A percentile compares a stretch with the other conserved stretches of the same genome.
These are phyloP conservation scores for Pseudogymnoascus pannorum DNA, from an alignment of 2,329 filamentous ascomycete species.

Conservation along the genomic window DNA sequence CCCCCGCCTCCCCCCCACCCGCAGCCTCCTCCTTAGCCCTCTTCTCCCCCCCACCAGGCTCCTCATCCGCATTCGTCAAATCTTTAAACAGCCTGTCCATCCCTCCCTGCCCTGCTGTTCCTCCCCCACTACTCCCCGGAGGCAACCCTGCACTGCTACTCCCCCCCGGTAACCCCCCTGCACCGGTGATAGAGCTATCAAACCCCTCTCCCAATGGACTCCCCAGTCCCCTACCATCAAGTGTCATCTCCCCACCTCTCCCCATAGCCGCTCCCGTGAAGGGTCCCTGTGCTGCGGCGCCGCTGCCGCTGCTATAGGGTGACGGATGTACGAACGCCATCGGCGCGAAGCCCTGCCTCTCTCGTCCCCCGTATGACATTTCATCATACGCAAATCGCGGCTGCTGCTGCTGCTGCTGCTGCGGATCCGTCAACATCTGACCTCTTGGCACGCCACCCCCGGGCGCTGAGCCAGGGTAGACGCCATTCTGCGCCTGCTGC, in stretches of 20 bases:
- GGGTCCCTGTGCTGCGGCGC: no score
- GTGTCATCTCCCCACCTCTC: conserved; percentile 20
- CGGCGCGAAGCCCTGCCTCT: conserved; percentile 13
- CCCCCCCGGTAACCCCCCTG: background rate
- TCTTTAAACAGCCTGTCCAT: conserved; percentile 26
- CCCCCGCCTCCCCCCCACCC: no score
- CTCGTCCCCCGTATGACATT: no score
- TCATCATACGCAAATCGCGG: no score
- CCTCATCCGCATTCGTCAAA: conserved; percentile 25
- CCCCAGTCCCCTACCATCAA: conserved; percentile 20
- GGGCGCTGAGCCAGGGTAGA: no score
- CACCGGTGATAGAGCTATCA: conserved; percentile 18
- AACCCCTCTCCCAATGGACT: conserved; percentile 25
- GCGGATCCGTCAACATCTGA: no score
- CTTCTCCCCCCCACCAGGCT: background rate
- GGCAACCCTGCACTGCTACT: no score
- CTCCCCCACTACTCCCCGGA: no score
- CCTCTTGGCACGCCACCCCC: no score
- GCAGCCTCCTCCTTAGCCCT: no score
- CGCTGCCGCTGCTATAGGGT: background rate
- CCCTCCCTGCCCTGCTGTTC: background rate
- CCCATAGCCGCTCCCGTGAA: background rate
- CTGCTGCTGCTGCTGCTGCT: no score
- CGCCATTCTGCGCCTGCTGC: background rate
- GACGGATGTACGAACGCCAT: conserved; percentile 12